A percentile compares a stretch with the other conserved stretches of the same genome.
Conservation (phyloP, 768 basidiomycete species). For the Tephrocybe sp. region DNA sequence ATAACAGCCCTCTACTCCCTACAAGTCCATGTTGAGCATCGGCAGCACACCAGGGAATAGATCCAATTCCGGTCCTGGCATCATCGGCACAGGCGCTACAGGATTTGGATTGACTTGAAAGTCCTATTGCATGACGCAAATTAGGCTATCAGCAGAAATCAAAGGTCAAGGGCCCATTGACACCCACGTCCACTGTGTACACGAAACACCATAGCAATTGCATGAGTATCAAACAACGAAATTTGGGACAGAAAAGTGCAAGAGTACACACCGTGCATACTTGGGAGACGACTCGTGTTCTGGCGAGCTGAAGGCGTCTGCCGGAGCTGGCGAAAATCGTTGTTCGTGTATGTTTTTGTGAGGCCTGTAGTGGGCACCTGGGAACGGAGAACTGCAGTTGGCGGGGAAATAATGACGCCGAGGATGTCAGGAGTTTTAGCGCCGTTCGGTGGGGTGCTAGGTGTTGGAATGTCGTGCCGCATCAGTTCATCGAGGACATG, state of each 20-base stretch:
- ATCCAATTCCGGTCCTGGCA: conserved; percentile 11
- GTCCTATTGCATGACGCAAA: conserved; percentile 7
- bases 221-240: background rate
- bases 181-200: conserved; percentile 41
- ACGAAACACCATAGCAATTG: background rate
- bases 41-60: conserved; percentile 11
- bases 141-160: conserved; percentile 16
- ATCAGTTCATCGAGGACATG: conserved; percentile 51
- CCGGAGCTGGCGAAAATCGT: conserved; percentile 80
- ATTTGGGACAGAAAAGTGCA: background rate
- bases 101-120: conserved; percentile 12
- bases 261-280: conserved; percentile 65
- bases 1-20: background rate
- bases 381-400: conserved; percentile 61
- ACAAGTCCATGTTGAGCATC: conserved; percentile 13
- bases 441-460: conserved; percentile 49
- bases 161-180: conserved; percentile 29
- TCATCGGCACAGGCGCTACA: conserved; percentile 3
- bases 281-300: conserved; percentile 85
- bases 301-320: conserved; percentile 67
- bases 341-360: conserved; percentile 79
- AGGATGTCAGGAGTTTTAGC: conserved; percentile 48
- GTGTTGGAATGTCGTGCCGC: conserved; percentile 27
- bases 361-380: conserved; percentile 64
- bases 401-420: conserved; percentile 61